These are phyloP conservation scores for Pleurotus eryngii DNA, from an alignment of 768 basidiomycete genomes.

Conservation along the genomic window DNA sequence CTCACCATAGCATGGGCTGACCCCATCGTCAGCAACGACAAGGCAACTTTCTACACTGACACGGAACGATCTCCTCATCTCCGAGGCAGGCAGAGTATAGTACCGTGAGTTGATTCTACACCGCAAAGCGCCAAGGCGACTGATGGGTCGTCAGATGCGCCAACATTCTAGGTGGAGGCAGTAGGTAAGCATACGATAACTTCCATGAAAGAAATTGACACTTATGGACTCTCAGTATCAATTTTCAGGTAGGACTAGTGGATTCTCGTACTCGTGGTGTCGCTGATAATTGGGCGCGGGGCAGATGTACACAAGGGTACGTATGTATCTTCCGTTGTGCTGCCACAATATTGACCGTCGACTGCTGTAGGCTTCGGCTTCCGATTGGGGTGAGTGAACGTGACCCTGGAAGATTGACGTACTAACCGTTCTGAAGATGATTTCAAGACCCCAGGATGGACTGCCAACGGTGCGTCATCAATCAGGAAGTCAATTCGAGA, in stretches of 20 bases:
- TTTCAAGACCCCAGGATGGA: conserved; percentile 72
- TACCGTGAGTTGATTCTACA: conserved; percentile 45
- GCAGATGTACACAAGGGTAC: conserved; percentile 66
- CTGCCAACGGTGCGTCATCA: conserved; percentile 44
- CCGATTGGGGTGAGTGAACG: conserved; percentile 56
- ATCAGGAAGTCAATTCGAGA: not conserved
- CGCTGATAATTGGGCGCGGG: not conserved
- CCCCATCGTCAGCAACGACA: conserved; percentile 54
- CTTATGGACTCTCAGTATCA: conserved; percentile 45
- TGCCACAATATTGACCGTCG: too few relatives aligned
- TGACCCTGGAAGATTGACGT: not conserved
- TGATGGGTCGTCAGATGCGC: conserved; percentile 46
- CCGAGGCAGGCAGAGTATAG: conserved; percentile 63
- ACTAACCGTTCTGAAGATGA: conserved; percentile 41
- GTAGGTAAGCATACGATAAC: conserved; percentile 35
- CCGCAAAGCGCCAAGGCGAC: too few relatives aligned
- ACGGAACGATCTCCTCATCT: conserved; percentile 53
- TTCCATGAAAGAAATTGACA: not conserved
- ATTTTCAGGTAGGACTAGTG: conserved; percentile 50
- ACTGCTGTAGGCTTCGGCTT: conserved; percentile 55
- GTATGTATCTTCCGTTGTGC: not conserved
- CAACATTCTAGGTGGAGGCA: conserved; percentile 59
- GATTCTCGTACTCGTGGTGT: not conserved
- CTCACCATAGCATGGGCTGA: not conserved
- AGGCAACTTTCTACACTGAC: conserved; percentile 71